Conservation (phyloP, 257 asterid species). For the Schizonepeta tenuifolia region DNA sequence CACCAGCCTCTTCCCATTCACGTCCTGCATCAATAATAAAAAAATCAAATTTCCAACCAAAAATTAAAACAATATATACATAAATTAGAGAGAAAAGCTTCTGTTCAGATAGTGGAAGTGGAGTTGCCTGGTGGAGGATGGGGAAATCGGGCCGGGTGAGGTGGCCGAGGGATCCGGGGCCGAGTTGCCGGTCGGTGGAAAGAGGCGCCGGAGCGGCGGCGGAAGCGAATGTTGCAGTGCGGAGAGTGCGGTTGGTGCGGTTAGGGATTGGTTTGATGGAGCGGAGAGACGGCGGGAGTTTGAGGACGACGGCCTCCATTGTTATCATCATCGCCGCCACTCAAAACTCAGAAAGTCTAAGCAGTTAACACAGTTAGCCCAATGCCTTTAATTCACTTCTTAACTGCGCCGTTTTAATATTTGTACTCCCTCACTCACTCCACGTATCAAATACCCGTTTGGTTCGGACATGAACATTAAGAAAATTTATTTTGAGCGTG, state of each 20-base stretch:
- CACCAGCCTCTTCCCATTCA: constrained; percentile 84
- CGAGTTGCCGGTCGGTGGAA: constrained; percentile 50
- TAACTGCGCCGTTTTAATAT: no score
- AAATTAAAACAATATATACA: neutral
- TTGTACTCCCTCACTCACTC: no score
- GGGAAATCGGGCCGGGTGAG: constrained; percentile 83
- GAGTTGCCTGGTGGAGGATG: constrained; percentile 78
- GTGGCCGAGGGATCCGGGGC: constrained; percentile 75
- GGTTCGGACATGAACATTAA: no score
- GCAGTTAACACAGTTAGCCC: neutral
- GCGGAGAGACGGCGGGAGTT: constrained; percentile 59
- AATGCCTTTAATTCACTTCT: no score
- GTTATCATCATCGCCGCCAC: constrained; percentile 46
- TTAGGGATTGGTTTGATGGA: constrained; percentile 37
- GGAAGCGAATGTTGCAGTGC: constrained; percentile 49
- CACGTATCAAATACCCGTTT: no score
- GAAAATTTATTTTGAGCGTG: no score
- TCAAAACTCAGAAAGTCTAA: constrained; percentile 17
- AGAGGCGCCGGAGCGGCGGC: constrained; percentile 46
- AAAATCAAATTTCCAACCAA: neutral
- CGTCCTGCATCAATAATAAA: constrained; percentile 58
- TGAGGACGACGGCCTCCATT: constrained; percentile 62
- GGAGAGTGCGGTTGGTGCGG: constrained; percentile 40
- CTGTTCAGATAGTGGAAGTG: neutral
- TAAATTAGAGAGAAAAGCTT: neutral